Percentiles rank a stretch among this genome's conserved stretches.
These are phyloP conservation scores for Lecanicillium sp. DNA, from an alignment of 2,329 filamentous ascomycete genomes.

Conservation along the genomic window DNA sequence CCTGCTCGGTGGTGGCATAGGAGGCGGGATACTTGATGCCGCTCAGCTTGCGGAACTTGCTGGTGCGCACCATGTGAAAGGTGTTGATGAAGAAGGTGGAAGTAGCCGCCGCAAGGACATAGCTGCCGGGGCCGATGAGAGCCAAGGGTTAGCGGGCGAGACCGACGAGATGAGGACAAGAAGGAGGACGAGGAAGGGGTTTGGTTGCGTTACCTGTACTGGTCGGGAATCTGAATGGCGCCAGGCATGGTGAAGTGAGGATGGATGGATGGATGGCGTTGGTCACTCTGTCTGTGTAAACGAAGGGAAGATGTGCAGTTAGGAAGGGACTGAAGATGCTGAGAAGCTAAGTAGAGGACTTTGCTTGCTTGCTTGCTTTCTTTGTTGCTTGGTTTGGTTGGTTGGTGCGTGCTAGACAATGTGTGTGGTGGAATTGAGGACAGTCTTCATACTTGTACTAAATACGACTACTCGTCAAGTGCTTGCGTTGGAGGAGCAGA, in stretches of 20 bases:
- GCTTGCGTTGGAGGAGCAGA: too few relatives aligned
- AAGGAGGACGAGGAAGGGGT: too few relatives aligned
- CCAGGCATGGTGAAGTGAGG: constrained; percentile 35
- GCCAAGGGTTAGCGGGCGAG: too few relatives aligned
- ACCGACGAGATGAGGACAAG: too few relatives aligned
- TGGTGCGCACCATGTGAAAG: constrained; percentile 41
- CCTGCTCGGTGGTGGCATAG: constrained; percentile 48
- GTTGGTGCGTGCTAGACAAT: neutral
- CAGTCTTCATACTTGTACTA: too few relatives aligned
- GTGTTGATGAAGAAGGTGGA: constrained; percentile 51
- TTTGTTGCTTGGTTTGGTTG: too few relatives aligned
- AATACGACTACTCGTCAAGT: too few relatives aligned
- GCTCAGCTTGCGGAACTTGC: constrained; percentile 40
- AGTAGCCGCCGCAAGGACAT: constrained; percentile 51
- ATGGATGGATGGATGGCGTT: too few relatives aligned
- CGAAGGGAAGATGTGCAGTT: neutral
- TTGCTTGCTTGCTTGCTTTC: too few relatives aligned
- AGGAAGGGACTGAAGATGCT: neutral
- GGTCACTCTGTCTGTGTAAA: constrained; percentile 3
- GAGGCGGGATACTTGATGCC: constrained; percentile 48
- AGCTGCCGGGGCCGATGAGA: constrained; percentile 30
- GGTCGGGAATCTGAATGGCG: constrained; percentile 34
- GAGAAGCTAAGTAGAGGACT: too few relatives aligned
- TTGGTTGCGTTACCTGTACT: constrained; percentile 38
- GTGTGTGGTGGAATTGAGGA: neutral